A percentile compares a stretch with the other conserved stretches of the same genome.
Evolutionary conservation across 257 asterid species (phyloP).

Genomic region (Nicotiana knightiana): DNA sequence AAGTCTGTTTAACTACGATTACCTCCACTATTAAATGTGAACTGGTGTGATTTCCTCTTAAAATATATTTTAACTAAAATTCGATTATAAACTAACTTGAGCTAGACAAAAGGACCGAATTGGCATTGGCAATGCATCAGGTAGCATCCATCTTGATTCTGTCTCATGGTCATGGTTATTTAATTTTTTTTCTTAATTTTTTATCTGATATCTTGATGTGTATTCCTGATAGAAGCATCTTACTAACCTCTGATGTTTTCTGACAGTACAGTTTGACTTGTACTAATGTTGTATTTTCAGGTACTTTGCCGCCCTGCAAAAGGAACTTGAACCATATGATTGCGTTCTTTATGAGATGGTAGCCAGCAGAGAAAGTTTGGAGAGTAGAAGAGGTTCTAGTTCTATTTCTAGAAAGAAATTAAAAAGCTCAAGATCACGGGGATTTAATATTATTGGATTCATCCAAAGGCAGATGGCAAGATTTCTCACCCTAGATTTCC

Average conservation of each 20-base stretch:
- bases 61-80: too few species aligned
- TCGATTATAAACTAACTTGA: too few species aligned
- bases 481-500: slow-evolving; percentile 78
- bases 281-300: slow-evolving; percentile 34
- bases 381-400: slow-evolving; percentile 50
- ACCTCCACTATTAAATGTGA: too few species aligned
- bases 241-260: background rate
- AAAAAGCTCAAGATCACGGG: slow-evolving; percentile 43
- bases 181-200: background rate
- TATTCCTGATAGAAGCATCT: background rate
- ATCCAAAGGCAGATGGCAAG: slow-evolving; percentile 93
- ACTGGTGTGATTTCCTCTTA: too few species aligned
- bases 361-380: slow-evolving; percentile 84
- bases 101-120: too few species aligned
- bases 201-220: slow-evolving; percentile 2
- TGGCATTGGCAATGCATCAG: too few species aligned
- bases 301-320: slow-evolving; percentile 70
- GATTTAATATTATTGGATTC: slow-evolving; percentile 73
- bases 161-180: background rate
- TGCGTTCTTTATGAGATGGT: slow-evolving; percentile 99
- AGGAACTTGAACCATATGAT: slow-evolving; percentile 64
- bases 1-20: too few species aligned
- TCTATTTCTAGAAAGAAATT: slow-evolving; percentile 48
- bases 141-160: background rate
- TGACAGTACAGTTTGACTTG: background rate